Base-by-base conservation (phyloP, 2,329 filamentous ascomycete genomes). In the Fusarium fracticaudum region DNA sequence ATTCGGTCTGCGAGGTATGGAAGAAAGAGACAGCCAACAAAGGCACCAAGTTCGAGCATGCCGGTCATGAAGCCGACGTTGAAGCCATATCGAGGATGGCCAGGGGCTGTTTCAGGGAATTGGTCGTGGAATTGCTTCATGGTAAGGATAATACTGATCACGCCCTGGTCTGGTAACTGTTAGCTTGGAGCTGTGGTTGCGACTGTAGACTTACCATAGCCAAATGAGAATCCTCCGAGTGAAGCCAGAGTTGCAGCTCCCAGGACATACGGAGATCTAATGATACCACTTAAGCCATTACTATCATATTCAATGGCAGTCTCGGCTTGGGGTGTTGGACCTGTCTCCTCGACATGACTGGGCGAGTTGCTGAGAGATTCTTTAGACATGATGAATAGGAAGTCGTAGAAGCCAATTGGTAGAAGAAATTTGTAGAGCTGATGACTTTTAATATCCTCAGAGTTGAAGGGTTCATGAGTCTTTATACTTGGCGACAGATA, bases 21-120 rank as follows among this genome's bases (percentile, higher is more conserved):
- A 69, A 76, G 55, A 76, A 70, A 37, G 70, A 69, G 57, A 75
- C 77, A 20, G 62, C 77, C 86, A 29, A 88, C 82, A 1, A 86
- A 87, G 1, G 87, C 88, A 54, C 88, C 84, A 31, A 88, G 79
- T 72, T 88, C 86, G 67, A 86, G 84, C 69, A 88, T 85, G 8
- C 79, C 81, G 5, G 83, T 81, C 43, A 70, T 79, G 8, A 86
- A 77, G 5, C 78, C 78, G n/a, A 82, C 79, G 26, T 83, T 81
- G 26, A 88, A 83, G 55, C 76, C 75, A 5, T 72, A 24, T 12
- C 64, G 43, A 44, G 75, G 60, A 47, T 76, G 73, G 24, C 78
- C 65, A 45, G 81, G 63, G 9, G 79, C 79, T 20, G 80, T 71
- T 10, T 78, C 80, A 20, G 84, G 81, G 54, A 84, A 17, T 6